Evolutionary conservation across 192 early-diverging fungal species (phyloP).

Genomic region (Mortierella antarctica): DNA sequence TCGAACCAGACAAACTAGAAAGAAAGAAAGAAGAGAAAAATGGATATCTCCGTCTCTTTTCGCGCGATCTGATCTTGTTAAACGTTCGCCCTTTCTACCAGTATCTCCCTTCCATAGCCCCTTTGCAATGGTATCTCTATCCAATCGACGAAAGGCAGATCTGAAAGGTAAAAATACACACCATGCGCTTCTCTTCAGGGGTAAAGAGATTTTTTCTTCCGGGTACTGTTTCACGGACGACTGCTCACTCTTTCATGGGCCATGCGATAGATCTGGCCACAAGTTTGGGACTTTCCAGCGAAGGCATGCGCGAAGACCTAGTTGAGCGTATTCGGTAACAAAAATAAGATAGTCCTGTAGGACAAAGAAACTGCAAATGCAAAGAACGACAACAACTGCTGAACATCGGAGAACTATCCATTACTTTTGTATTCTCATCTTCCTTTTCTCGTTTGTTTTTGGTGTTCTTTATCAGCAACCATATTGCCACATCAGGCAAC

Average conservation of each 20-base stretch:
- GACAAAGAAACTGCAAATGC: neutral
- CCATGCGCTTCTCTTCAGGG: neutral
- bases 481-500: neutral
- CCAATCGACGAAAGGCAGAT: conserved; percentile 16
- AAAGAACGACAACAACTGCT: too few relatives aligned
- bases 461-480: neutral
- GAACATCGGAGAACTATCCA: neutral
- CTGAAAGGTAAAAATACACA: conserved; percentile 2
- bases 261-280: conserved; percentile 12
- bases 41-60: too few relatives aligned
- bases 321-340: conserved; percentile 21
- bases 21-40: too few relatives aligned
- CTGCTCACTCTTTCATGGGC: neutral
- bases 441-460: neutral
- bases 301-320: conserved; percentile 24
- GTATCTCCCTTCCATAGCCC: too few relatives aligned
- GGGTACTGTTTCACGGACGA: neutral
- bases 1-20: too few relatives aligned
- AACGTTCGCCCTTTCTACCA: too few relatives aligned
- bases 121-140: neutral
- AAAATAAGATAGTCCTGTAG: neutral
- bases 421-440: neutral
- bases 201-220: neutral
- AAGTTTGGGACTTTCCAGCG: conserved; percentile 12
- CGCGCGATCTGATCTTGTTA: too few relatives aligned